Percentiles rank a stretch among this genome's conserved stretches.
phyloP scores from a whole-genome alignment of 2,329 filamentous ascomycete genomes.

The Fusarium sp. region DNA sequence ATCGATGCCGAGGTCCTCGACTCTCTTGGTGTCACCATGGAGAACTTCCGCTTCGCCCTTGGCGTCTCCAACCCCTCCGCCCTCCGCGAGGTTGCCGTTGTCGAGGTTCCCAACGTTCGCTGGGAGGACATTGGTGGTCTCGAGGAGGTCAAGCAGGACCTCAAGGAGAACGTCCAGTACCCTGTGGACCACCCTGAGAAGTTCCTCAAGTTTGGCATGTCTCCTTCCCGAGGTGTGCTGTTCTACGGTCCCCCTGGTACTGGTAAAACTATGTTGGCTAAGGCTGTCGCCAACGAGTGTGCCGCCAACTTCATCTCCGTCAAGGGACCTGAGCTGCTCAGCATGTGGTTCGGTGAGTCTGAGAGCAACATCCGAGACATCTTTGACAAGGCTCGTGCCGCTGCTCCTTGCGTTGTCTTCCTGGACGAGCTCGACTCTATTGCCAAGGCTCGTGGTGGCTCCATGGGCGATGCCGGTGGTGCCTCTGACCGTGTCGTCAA shows the following conservation, averaged over 20 bases:
- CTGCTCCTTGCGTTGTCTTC: slow-evolving; percentile 98
- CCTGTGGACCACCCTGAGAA: slow-evolving; percentile 99
- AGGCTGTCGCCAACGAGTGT: slow-evolving; percentile 99
- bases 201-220: slow-evolving; percentile 99
- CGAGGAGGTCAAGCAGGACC: slow-evolving; percentile 98
- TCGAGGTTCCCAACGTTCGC: slow-evolving; percentile 98
- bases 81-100: slow-evolving; percentile 97
- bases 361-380: slow-evolving; percentile 99
- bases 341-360: slow-evolving; percentile 99
- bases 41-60: slow-evolving; percentile 99
- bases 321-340: slow-evolving; percentile 97
- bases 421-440: slow-evolving; percentile 98
- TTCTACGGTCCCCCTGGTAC: slow-evolving; percentile 99
- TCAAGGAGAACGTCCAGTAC: slow-evolving; percentile 98
- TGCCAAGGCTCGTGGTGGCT: slow-evolving; percentile 98
- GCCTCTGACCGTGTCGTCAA: slow-evolving; percentile 99
- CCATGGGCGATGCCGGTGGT: slow-evolving; percentile 94
- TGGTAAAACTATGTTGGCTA: slow-evolving; percentile 99
- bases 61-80: slow-evolving; percentile 99
- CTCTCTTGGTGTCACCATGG: slow-evolving; percentile 98
- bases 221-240: slow-evolving; percentile 95
- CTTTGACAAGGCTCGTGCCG: slow-evolving; percentile 98
- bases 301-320: slow-evolving; percentile 99
- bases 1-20: slow-evolving; percentile 99
- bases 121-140: slow-evolving; percentile 99